Evolutionary conservation across 176 grass and related monocot species (phyloP), one percentile per base, ranked within the genome.

Genomic region (Aegilops umbellulata): DNA sequence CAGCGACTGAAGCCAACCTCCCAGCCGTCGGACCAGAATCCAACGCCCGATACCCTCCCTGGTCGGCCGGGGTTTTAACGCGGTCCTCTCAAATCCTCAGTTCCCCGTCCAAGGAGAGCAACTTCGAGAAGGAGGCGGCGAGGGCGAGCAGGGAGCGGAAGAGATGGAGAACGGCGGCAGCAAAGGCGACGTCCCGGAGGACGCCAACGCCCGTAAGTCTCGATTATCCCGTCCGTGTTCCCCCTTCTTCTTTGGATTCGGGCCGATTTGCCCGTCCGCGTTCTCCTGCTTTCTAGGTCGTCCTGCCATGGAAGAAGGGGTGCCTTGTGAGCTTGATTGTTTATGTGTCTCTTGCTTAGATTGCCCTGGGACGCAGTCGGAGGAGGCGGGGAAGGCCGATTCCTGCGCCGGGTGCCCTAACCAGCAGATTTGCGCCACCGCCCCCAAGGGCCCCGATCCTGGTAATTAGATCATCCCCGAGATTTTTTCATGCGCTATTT

Each of bases 361-460:
- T 90, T 98, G 96, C 76, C 95, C 96, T 1, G 96, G 95, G 4
- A 91, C 91, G 46, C 74, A 95, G 76, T 94, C 96, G 23, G 96
- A 95, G 74, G 87, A 83, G 8, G 96, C 93, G 36, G 96, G 96
- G 83, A 95, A 98, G 90, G 84, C 88, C 4, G 93, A 98, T 29
- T 55, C 85, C 60, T 98, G 95, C 70, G 95, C 93, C 5, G 91
- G 93, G 58, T 98, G 95, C 63, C 93, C 95, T 34, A 98, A 95
- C 86, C 93, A 98, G 80, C 87, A 98, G 87, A 90, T 98, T 63
- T 98, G 95, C 63, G 91, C 95, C 55, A 95, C 91, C 7, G 93
- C 93, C 44, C 95, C 93, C 24, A 98, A 94, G 87, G 90, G 93
- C 81, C 95, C 95, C 1, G 93, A 98, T 38, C 96, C 96, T 46